Base-by-base conservation (phyloP, 345 rosid species). In the Citropsis articulata region DNA sequence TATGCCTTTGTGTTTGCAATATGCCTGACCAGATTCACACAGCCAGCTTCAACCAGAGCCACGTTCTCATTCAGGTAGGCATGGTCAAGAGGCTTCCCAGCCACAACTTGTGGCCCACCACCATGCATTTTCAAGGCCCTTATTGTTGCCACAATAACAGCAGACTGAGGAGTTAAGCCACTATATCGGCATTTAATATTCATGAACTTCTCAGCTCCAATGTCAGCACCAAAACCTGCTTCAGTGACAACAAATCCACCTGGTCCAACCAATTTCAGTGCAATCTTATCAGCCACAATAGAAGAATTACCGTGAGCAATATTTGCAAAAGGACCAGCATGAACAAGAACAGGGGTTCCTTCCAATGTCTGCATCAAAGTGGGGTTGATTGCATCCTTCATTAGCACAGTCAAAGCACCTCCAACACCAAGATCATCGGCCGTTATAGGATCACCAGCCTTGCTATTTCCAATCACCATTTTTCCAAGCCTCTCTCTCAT, bases 41-140 rank as follows among this genome's bases (percentile, higher is more conserved):
- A 96, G 25, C 99, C 99, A 75, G 93, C 93, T 90, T 94, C 98
- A 76, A 96, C 98, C 80, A 96, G 84, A 35, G 89, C 84, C 36
- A 94, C 98, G 76, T 94, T 94, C 87, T 94, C 99, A 45, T 89
- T 90, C 73, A 92, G 83, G 82, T 96, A 96, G 24, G 98, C 97
- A 67, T 56, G 88, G 82, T 96, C 94, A 50, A 96, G 98, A 79
- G 99, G 98, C 84, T 89, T 96, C 86, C 99, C 99, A 45, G 99
- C 99, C 77, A 90, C 94, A 80, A 94, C 99, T 74, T 82, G 84
- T 72, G 98, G 99, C 24, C 99, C 99, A 30, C 98, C 99, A 61
- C 99, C 99, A 72, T 96, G 99, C 99, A 96, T 94, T 82, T 96
- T 96, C 91, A 94, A 88, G 79, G 98, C 99, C 82, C 99, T 90